Conservation (phyloP, 2,329 filamentous ascomycete species). For the Cordyceps cateniannulata region DNA sequence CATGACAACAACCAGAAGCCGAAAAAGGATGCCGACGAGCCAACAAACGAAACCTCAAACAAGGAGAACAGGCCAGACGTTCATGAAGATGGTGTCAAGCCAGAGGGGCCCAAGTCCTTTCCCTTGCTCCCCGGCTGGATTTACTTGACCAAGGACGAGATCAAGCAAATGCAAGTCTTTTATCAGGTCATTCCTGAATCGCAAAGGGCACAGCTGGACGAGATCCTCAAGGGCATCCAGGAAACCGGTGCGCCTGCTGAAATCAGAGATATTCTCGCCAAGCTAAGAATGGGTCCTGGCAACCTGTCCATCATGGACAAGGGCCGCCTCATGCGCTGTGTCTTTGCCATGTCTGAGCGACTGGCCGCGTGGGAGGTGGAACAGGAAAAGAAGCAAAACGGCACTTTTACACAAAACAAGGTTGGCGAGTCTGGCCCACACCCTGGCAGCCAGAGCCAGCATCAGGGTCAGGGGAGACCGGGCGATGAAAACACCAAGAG, state of each 20-base stretch:
- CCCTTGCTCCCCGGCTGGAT: conserved; percentile 42
- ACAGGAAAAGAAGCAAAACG: conserved; percentile 15
- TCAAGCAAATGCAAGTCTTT: conserved; percentile 51
- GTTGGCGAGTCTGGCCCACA: conserved; percentile 3
- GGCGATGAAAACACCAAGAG: conserved; percentile 20
- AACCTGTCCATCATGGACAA: conserved; percentile 38
- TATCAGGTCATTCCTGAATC: conserved; percentile 55
- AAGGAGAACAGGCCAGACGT: conserved; percentile 16
- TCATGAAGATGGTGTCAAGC: conserved; percentile 19
- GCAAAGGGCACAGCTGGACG: conserved; percentile 54
- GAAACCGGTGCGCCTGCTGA: conserved; percentile 64
- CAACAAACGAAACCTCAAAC: conserved; percentile 18
- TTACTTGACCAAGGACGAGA: conserved; percentile 37
- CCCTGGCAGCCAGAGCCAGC: conserved; percentile 11
- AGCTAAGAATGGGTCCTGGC: conserved; percentile 50
- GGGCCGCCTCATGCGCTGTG: conserved; percentile 29
- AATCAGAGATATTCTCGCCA: conserved; percentile 50
- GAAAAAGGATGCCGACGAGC: conserved; percentile 21
- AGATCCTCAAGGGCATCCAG: conserved; percentile 56
- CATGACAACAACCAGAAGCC: conserved; percentile 28
- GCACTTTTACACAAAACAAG: conserved; percentile 20
- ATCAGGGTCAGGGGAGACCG: conserved; percentile 17
- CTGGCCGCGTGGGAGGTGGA: conserved; percentile 24
- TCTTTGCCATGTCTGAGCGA: conserved; percentile 31
- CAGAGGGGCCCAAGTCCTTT: conserved; percentile 17